A percentile compares a stretch with the other conserved stretches of the same genome.
These are phyloP conservation scores for Tricholoma bakamatsutake DNA, from an alignment of 768 basidiomycete species.

Conservation along the genomic window DNA sequence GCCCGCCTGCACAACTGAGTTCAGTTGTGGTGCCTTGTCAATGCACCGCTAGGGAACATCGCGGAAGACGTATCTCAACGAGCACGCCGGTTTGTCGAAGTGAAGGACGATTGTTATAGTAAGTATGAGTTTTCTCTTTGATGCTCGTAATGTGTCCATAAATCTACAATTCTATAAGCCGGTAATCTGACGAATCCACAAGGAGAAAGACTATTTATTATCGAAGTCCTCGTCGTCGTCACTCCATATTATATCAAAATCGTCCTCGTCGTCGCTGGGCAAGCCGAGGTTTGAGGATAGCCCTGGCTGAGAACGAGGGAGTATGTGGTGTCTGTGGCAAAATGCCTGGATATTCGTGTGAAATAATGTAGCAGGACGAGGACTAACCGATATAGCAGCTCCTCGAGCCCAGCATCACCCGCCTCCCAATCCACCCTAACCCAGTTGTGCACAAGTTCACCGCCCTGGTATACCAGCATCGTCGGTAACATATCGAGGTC, in stretches of 20 bases:
- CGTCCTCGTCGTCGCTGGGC: conserved; percentile 46
- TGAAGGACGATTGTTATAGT: not conserved
- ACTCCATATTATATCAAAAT: conserved; percentile 48
- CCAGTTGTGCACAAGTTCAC: conserved; percentile 85
- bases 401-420: conserved; percentile 59
- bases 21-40: no score
- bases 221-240: conserved; percentile 35
- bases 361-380: not conserved
- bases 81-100: no score
- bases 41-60: no score
- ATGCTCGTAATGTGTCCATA: not conserved
- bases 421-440: conserved; percentile 87
- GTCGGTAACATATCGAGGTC: conserved; percentile 80
- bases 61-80: no score
- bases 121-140: not conserved
- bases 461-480: conserved; percentile 70
- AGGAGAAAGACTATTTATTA: not conserved
- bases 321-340: conserved; percentile 32
- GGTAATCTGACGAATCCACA: not conserved
- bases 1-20: no score
- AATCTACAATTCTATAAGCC: not conserved
- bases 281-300: conserved; percentile 40
- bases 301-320: conserved; percentile 26
- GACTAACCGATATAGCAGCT: conserved; percentile 56
- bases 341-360: not conserved